These are phyloP conservation scores for Saposhnikovia divaricata DNA, from an alignment of 129 eudicot genomes.

Conservation along the genomic window DNA sequence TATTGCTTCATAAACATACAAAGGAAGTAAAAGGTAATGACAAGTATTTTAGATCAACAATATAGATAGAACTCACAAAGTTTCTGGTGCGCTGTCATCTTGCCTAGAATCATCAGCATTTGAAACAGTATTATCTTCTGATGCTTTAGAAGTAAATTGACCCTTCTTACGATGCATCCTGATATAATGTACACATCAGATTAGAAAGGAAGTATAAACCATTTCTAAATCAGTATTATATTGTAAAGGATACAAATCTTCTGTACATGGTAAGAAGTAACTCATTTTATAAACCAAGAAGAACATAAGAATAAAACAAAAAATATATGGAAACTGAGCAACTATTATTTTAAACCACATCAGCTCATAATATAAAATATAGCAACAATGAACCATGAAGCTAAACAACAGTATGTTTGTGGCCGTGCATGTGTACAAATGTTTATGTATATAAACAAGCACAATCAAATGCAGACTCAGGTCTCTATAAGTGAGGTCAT, in stretches of 20 bases:
- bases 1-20: neutral
- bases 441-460: neutral
- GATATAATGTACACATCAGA: neutral
- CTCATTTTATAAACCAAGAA: neutral
- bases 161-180: constrained; percentile 77
- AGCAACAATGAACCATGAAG: neutral
- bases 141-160: constrained; percentile 42
- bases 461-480: neutral
- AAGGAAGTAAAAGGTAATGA: neutral
- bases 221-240: neutral
- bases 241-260: neutral
- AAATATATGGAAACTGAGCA: neutral
- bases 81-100: constrained; percentile 30
- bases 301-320: neutral
- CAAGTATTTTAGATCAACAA: neutral
- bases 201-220: neutral
- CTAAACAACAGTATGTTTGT: neutral
- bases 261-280: neutral
- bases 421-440: neutral
- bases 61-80: constrained; percentile 32
- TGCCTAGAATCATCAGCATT: constrained; percentile 35
- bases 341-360: neutral
- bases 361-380: neutral
- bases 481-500: neutral
- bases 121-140: constrained; percentile 23